Base-by-base conservation (phyloP, 2,329 filamentous ascomycete species). In the Geosmithia putterillii region DNA sequence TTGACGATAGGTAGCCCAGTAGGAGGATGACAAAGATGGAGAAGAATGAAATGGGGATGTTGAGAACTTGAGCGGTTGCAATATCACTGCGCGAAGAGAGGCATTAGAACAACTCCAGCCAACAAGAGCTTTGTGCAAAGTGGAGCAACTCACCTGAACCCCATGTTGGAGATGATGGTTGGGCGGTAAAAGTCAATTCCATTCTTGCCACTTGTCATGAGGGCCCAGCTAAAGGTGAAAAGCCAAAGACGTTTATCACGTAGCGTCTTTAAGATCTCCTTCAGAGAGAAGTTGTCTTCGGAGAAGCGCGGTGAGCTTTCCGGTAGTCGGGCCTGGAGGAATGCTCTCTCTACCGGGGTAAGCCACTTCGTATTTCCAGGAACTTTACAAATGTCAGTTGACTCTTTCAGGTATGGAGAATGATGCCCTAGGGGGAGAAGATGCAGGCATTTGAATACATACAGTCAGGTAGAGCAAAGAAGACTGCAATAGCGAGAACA, bases 391-490 rank as follows among this genome's bases (percentile, higher is more conserved):
- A 34, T 62, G 56, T 40, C 65, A 20, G 40, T n/a, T 20, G 17
- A 65, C 19, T 64, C n/a, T n/a, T n/a, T n/a, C n/a, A 57, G 1
- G 62, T 68, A 0, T n/a, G n/a, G n/a, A n/a, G 59, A n/a, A n/a
- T n/a, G n/a, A n/a, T n/a, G n/a, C n/a, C n/a, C n/a, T n/a, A n/a
- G n/a, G n/a, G n/a, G n/a, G n/a, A n/a, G n/a, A n/a, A n/a, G 58
- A 45, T 64, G 62, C 45, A 64, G 66, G 18, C 15, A 19, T n/a
- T 15, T 36, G 7, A 7, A 6, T 36, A 45, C 61, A 48, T 52
- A 70, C 67, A 74, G 48, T 77, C 71, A 0, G 73, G 73, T 0
- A 77, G 58, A 0, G 70, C 43, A 42, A 77, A 74, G 57, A 68
- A 74, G 12, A 75, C 64, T 4, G 62, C 51, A 4, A 70, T 51